Base-by-base conservation (phyloP, 2,329 filamentous ascomycete species). In the Neospermospora avenae region DNA sequence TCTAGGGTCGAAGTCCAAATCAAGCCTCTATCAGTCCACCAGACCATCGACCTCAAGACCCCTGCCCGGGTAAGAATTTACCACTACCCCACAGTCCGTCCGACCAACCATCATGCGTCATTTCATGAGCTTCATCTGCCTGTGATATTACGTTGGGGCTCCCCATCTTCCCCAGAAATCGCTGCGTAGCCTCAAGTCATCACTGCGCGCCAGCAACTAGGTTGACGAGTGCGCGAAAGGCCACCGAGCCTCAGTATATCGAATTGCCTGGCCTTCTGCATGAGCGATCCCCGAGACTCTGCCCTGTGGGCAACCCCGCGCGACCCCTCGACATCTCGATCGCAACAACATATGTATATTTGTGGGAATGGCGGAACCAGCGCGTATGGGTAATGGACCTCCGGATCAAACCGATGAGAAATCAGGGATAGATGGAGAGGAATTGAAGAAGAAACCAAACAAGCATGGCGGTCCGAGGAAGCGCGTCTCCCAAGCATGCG, bases 401-500 rank as follows among this genome's bases (percentile, higher is more conserved):
- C 34, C 57, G 8, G 56, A 35, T 22, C 37, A 41, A 28, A 62
- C 61, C 1, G 41, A 64, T 42, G 62, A 62, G 42, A 55, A 55
- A 35, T 44, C 37, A 11, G 55, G 45, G 37, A 14, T 31, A 39
- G 66, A 61, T 16, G 57, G 52, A n/a, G 60, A 60, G 6, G 61
- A 59, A 25, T 18, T 45, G 37, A 37, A 51, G 14, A 68, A 63
- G 42, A 65, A 63, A n/a, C 53, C 56, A 7, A 6, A 5, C 28
- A 68, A 68, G 49, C 66, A 69, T 53, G 63, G 48, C 11, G 48
- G 63, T 22, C 67, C 69, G 8, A 58, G 70, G 42, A 72, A 71
- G 53, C 55, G 71, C 42, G 80, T 83, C 5, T 82, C 80, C 18
- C 76, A 80, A 63, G 81, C 81, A 46, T 83, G 81, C 70, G 79